Evolutionary conservation across 495 filamentous ascomycete species (phyloP).

Genomic region (Penicillium tannophilum): DNA sequence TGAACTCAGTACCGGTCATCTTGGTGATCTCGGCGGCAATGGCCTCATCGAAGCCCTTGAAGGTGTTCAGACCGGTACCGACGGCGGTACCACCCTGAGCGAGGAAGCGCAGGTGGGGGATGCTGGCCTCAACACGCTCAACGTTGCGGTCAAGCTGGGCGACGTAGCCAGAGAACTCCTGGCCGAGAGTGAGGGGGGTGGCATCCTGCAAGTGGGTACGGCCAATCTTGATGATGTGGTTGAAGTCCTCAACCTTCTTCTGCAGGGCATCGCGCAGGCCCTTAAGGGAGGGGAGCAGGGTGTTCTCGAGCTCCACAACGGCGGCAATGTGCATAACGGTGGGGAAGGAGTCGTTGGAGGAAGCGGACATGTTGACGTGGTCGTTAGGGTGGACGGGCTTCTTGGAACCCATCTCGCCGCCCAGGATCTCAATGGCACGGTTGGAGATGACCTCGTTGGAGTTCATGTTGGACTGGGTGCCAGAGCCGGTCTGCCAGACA

Average conservation of each 20-base stretch:
- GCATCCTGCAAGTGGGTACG: constrained; percentile 98
- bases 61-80: constrained; percentile 96
- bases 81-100: constrained; percentile 98
- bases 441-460: constrained; percentile 99
- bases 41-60: constrained; percentile 90
- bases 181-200: constrained; percentile 91
- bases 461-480: constrained; percentile 99
- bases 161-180: constrained; percentile 98
- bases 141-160: constrained; percentile 90
- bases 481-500: constrained; percentile 98
- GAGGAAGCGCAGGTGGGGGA: constrained; percentile 83
- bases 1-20: constrained; percentile 90
- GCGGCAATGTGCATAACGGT: constrained; percentile 99
- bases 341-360: constrained; percentile 98
- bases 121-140: constrained; percentile 77
- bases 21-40: constrained; percentile 88
- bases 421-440: constrained; percentile 96
- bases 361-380: constrained; percentile 98
- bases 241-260: constrained; percentile 86
- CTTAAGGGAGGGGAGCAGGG: constrained; percentile 79
- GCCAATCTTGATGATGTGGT: constrained; percentile 96
- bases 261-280: constrained; percentile 81
- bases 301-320: constrained; percentile 86
- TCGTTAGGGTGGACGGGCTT: constrained; percentile 99
- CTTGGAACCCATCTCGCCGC: constrained; percentile 91